Percentiles rank a stretch among this genome's conserved stretches.
phyloP scores from a whole-genome alignment of 1,139 yeast species.

The Chernovozyma aurita region DNA sequence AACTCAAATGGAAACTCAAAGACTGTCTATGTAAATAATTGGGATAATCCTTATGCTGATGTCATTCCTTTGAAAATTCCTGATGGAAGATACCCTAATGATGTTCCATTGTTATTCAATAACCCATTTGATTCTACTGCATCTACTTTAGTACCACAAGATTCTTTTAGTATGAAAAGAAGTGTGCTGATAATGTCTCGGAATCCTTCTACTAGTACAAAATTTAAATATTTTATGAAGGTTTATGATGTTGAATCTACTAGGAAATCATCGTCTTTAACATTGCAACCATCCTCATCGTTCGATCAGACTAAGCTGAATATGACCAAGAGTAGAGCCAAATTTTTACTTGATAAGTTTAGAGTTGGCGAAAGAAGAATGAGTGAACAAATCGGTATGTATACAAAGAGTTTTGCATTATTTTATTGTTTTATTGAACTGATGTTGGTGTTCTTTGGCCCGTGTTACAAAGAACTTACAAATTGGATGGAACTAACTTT shows the following conservation, averaged over 20 bases:
- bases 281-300: slow-evolving; percentile 7
- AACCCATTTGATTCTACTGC: slow-evolving; percentile 8
- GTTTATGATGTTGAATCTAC: slow-evolving; percentile 1
- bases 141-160: slow-evolving; percentile 6
- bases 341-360: slow-evolving; percentile 12
- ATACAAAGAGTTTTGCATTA: slow-evolving; percentile 11
- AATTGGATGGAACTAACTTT: no score
- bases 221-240: slow-evolving; percentile 9
- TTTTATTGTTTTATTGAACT: no score
- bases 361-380: slow-evolving; percentile 17
- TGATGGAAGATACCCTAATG: slow-evolving; percentile 2
- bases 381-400: slow-evolving; percentile 39
- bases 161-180: not conserved
- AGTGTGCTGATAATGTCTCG: slow-evolving; percentile 7
- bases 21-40: not conserved
- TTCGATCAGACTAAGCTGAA: slow-evolving; percentile 39
- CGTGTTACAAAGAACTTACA: no score
- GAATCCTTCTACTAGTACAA: slow-evolving; percentile 14
- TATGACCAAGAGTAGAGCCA: slow-evolving; percentile 25
- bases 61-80: not conserved
- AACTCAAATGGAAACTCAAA: not conserved
- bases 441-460: no score
- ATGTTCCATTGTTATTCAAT: slow-evolving; percentile 6
- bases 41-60: slow-evolving; percentile 5
- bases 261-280: slow-evolving; percentile 3